Percentiles rank a stretch among this genome's conserved stretches.
Evolutionary conservation across 2,329 filamentous ascomycete genomes (phyloP).

Genomic region (Scedosporium dehoogii): DNA sequence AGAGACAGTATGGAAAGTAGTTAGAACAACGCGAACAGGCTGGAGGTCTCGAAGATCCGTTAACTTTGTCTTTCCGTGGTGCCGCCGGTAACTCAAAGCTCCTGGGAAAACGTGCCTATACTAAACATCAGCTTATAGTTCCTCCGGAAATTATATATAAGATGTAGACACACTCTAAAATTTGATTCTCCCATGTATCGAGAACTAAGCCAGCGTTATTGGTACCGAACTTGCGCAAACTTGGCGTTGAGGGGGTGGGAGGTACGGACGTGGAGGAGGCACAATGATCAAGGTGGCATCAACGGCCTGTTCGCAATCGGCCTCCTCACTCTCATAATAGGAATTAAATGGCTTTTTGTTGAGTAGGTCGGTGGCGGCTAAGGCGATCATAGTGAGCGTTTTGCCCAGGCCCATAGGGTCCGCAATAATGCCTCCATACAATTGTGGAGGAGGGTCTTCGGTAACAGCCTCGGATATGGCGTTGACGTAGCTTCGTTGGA

Average conservation of each 20-base stretch:
- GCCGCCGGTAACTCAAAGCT: not conserved
- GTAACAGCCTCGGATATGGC: slow-evolving; percentile 18
- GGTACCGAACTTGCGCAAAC: not conserved
- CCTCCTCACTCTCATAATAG: not conserved
- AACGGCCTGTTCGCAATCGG: not conserved
- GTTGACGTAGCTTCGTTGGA: slow-evolving; percentile 22
- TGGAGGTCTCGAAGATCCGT: not conserved
- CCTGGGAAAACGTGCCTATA: not conserved
- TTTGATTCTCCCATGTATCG: slow-evolving; percentile 1
- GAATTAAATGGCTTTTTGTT: not conserved
- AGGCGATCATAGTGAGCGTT: slow-evolving; percentile 31
- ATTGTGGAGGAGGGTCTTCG: slow-evolving; percentile 20
- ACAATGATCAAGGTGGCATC: not conserved
- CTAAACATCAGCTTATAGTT: not conserved
- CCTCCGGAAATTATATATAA: not conserved
- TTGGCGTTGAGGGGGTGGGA: not conserved
- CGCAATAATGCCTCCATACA: slow-evolving; percentile 34
- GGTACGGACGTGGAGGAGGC: not conserved
- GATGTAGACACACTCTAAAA: not conserved
- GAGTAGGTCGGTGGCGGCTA: slow-evolving; percentile 22
- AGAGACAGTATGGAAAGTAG: slow-evolving; percentile 13
- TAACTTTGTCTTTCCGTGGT: not conserved
- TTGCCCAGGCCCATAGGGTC: slow-evolving; percentile 38
- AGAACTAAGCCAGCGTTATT: not conserved
- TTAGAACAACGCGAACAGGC: not conserved